Evolutionary conservation across 306 rosid species (phyloP).

Genomic region (Abrus pulchellus): DNA sequence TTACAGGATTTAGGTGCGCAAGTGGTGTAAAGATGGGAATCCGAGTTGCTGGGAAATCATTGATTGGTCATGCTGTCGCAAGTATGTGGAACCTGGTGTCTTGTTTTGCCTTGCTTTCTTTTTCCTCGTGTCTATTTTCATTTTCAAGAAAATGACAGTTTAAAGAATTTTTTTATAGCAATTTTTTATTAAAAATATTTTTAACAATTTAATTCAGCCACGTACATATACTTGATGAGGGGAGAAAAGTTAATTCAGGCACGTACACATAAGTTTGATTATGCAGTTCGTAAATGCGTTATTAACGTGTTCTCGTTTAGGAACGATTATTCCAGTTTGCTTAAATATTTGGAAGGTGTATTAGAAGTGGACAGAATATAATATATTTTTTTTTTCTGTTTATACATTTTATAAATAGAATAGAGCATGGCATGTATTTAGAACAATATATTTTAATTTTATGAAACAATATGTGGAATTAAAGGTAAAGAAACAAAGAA

Average conservation of each 20-base stretch:
- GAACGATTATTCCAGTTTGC: no score
- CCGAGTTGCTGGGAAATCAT: background rate
- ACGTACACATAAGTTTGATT: no score
- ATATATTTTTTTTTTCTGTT: no score
- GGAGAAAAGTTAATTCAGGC: background rate
- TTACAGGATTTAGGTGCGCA: background rate
- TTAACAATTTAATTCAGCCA: background rate
- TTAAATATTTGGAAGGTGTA: no score
- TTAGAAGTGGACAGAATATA: no score
- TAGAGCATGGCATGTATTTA: no score
- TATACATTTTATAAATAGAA: no score
- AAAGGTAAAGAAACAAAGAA: no score
- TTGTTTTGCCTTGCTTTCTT: background rate
- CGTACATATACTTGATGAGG: background rate
- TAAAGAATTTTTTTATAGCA: no score
- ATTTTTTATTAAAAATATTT: background rate
- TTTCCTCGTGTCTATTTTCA: background rate
- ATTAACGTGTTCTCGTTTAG: background rate
- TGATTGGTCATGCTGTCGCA: constrained; percentile 16
- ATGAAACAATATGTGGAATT: no score
- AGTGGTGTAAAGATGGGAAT: background rate
- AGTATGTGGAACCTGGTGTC: background rate
- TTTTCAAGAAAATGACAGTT: background rate
- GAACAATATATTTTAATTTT: no score
- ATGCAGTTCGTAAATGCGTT: background rate